phyloP scores from a whole-genome alignment of 495 filamentous ascomycete species.

The Neurospora africana region DNA sequence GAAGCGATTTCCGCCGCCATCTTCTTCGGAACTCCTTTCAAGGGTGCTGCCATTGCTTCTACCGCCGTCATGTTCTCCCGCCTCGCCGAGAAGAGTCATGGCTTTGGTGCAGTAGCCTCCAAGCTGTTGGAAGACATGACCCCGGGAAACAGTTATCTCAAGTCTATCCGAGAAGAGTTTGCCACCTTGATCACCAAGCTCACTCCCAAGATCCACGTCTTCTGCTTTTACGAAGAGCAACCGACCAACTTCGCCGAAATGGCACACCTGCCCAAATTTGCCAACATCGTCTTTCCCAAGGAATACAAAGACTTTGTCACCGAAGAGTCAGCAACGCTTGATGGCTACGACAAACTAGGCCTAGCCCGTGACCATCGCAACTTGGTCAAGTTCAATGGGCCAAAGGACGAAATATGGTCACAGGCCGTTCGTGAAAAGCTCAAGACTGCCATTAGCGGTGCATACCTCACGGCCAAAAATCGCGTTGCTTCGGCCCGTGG shows the following conservation, averaged over 20 bases:
- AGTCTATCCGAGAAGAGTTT: neutral
- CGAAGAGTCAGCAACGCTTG: neutral
- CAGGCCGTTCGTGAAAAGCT: neutral
- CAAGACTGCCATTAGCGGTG: neutral
- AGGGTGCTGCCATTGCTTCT: constrained; percentile 19
- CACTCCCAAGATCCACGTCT: neutral
- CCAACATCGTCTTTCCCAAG: neutral
- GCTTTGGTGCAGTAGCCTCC: constrained; percentile 13
- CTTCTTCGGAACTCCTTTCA: constrained; percentile 31
- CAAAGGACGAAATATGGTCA: neutral
- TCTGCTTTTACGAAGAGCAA: neutral
- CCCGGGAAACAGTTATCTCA: neutral
- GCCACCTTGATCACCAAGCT: neutral
- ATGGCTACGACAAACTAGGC: neutral
- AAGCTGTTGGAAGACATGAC: constrained; percentile 25
- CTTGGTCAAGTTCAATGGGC: neutral
- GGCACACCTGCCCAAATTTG: neutral
- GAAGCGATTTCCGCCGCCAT: constrained; percentile 23
- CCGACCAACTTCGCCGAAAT: neutral
- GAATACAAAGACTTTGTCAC: neutral
- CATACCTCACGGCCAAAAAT: neutral
- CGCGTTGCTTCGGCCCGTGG: neutral
- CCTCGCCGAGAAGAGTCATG: constrained; percentile 15
- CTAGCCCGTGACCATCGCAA: neutral
- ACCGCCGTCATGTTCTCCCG: constrained; percentile 20